Base-by-base conservation (phyloP, 768 basidiomycete species). In the Solioccasus polychromus region DNA sequence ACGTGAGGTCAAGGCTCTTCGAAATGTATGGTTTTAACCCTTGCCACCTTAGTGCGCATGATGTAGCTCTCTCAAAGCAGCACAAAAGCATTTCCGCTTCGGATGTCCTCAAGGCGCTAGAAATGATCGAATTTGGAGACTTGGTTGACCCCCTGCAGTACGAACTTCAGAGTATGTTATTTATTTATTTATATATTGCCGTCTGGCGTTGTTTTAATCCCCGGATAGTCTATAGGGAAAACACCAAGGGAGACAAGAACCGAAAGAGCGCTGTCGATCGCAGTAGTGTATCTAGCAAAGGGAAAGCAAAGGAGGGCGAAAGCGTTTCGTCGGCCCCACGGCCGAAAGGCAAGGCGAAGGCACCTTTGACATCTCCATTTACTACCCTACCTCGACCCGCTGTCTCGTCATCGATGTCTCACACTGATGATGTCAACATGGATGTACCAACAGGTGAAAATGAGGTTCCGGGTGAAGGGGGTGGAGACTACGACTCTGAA, bases 61-160 rank as follows among this genome's bases (percentile, higher is more conserved):
- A 94, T 51, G 83, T 93, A 15, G 89, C 93, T 0, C 66, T 73
- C n/a, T 80, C 83, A 3, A 85, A 88, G 51, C 85, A 88, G 47
- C 89, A 89, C 64, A 93, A 92, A 65, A 87, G 86, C 47, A 87
- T 94, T 34, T 86, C 90, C 5, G 90, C 91, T 0, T 83, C 91
- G 0, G 93, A 95, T 59, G 90, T 96, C 0, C 78, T 94, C 50
- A 89, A 86, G 60, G 93, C 89, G 0, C 75, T 93, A 8, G 89
- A 92, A 59, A 69, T 79, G 44, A 76, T 90, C 28, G 84, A 90
- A 52, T 83, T 92, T 47, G 78, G 79, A 2, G 87, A 90, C 58
- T 68, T 90, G 34, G 76, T 82, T 0, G 76, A 79, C 26, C 68
- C 70, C 34, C 71, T 90, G 4, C 80, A 85, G 49, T 67, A 58